These are phyloP conservation scores for Stachybotrys chlorohalonatus DNA, from an alignment of 2,329 filamentous ascomycete genomes.

Conservation along the genomic window DNA sequence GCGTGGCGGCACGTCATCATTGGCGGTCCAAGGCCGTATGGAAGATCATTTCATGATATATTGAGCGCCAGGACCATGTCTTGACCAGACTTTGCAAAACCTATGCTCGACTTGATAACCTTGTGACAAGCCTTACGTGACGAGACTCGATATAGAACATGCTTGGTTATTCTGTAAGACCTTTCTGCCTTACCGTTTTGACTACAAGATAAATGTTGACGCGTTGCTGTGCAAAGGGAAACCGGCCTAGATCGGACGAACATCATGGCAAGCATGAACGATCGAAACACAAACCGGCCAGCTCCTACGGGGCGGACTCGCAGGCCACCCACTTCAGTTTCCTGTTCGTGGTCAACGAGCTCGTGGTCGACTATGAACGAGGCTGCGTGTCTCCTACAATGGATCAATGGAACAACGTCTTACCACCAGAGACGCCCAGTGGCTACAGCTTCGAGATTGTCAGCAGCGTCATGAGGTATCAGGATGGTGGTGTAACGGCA, in stretches of 20 bases:
- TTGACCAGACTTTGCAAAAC: too few relatives aligned
- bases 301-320: not conserved
- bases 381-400: constrained; percentile 3
- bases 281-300: not conserved
- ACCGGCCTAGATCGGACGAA: not conserved
- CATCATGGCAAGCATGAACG: not conserved
- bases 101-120: too few relatives aligned
- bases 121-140: too few relatives aligned
- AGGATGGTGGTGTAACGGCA: constrained; percentile 16
- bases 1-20: not conserved
- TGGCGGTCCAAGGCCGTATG: not conserved
- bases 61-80: too few relatives aligned
- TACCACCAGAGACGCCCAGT: constrained; percentile 16
- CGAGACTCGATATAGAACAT: too few relatives aligned
- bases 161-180: too few relatives aligned
- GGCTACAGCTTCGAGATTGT: constrained; percentile 16
- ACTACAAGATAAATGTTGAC: too few relatives aligned
- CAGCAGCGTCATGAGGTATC: constrained; percentile 27
- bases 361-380: constrained; percentile 10
- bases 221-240: not conserved
- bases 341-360: constrained; percentile 29
- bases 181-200: too few relatives aligned
- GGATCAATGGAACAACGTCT: constrained; percentile 16
- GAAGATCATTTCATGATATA: not conserved
- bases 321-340: constrained; percentile 16